A percentile compares a stretch with the other conserved stretches of the same genome.
Conservation (phyloP, 208 protist genomes). For the Trypanosoma rangeli region DNA sequence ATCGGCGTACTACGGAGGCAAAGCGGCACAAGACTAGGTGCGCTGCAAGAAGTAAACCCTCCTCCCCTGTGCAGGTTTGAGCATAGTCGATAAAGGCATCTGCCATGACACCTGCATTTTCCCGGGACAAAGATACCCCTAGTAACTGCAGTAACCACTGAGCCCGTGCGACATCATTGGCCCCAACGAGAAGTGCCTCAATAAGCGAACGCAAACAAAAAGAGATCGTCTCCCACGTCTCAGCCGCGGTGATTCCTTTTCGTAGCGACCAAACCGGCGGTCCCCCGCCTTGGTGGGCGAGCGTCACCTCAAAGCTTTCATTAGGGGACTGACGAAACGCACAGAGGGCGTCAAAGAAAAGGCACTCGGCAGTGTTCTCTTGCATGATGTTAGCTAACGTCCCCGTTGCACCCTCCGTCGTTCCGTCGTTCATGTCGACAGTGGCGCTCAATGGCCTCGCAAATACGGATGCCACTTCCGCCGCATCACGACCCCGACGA, state of each 20-base stretch:
- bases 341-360: conserved; percentile 69
- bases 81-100: conserved; percentile 27
- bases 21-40: conserved; percentile 40
- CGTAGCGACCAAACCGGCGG: conserved; percentile 26
- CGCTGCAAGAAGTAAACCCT: conserved; percentile 39
- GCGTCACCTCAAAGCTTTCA: conserved; percentile 27
- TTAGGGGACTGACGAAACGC: conserved; percentile 51
- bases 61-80: conserved; percentile 18
- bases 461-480: conserved; percentile 3
- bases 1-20: conserved; percentile 26
- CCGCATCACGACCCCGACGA: conserved; percentile 6
- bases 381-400: neutral
- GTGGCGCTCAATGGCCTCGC: conserved; percentile 9
- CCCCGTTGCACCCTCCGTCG: neutral
- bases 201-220: conserved; percentile 19
- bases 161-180: conserved; percentile 37
- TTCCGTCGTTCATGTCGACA: neutral
- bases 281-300: neutral
- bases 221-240: conserved; percentile 12
- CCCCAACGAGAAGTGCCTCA: conserved; percentile 33
- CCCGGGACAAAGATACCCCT: neutral
- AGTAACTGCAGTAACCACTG: conserved; percentile 28
- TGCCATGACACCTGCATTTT: conserved; percentile 15
- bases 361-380: neutral
- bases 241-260: conserved; percentile 19